Conservation (phyloP, 1,139 yeast genomes). For the Saccharomycopsis hybrid region DNA sequence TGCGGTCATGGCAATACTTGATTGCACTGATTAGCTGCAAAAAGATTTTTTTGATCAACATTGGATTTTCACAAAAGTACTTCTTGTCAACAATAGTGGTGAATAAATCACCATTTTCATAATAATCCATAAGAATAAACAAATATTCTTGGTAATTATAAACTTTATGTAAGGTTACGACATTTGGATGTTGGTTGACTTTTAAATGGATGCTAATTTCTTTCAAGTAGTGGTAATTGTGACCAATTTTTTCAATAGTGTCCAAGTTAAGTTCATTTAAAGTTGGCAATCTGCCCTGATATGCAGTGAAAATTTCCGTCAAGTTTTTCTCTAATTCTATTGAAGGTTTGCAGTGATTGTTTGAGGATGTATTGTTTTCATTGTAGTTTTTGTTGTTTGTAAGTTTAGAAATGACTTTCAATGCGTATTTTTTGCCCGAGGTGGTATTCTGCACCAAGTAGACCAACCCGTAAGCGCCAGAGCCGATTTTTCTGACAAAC, state of each 20-base stretch:
- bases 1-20: constrained; percentile 56
- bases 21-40: constrained; percentile 71
- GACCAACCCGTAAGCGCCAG: constrained; percentile 86
- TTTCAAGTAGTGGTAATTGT: constrained; percentile 43
- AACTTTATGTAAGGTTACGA: constrained; percentile 72
- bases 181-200: constrained; percentile 73
- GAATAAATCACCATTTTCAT: constrained; percentile 77
- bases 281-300: constrained; percentile 25
- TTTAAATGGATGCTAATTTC: constrained; percentile 69
- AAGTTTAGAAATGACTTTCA: constrained; percentile 62
- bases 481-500: constrained; percentile 59
- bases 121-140: constrained; percentile 77
- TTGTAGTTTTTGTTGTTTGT: constrained; percentile 28
- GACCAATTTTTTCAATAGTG: constrained; percentile 38
- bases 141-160: constrained; percentile 49
- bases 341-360: constrained; percentile 26
- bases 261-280: constrained; percentile 37
- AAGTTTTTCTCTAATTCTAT: constrained; percentile 27
- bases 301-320: constrained; percentile 9
- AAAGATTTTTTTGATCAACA: constrained; percentile 63
- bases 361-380: constrained; percentile 20
- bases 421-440: constrained; percentile 53
- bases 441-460: constrained; percentile 56
- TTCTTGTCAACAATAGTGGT: constrained; percentile 67
- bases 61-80: constrained; percentile 46